These are phyloP conservation scores for Vachellia pachyceras DNA, from an alignment of 306 rosid genomes.

Conservation along the genomic window DNA sequence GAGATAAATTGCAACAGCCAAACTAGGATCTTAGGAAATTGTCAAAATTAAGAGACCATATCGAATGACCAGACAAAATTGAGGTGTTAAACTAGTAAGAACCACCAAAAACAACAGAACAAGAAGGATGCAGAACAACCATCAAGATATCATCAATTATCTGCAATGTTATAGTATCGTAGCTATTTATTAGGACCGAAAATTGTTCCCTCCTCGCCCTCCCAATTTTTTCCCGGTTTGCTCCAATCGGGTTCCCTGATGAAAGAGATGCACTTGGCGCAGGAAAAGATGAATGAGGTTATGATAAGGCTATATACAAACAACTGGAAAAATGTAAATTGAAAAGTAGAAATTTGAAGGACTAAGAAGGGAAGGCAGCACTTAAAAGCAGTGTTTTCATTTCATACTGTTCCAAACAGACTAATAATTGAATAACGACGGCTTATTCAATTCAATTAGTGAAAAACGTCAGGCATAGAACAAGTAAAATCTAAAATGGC, in stretches of 20 bases:
- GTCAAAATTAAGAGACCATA: too few relatives aligned
- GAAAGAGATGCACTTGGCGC: not conserved
- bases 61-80: not conserved
- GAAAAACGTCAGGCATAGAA: not conserved
- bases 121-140: not conserved
- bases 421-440: not conserved
- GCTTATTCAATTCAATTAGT: not conserved
- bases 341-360: not conserved
- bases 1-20: not conserved
- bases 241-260: not conserved
- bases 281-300: not conserved
- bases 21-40: too few relatives aligned
- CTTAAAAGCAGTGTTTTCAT: not conserved
- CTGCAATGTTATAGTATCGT: not conserved
- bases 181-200: not conserved
- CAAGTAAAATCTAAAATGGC: not conserved
- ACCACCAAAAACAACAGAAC: conserved; percentile 12
- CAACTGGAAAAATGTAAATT: not conserved
- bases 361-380: not conserved
- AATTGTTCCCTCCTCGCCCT: too few relatives aligned
- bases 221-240: too few relatives aligned
- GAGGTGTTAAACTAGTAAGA: not conserved
- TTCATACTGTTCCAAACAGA: not conserved
- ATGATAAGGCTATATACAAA: not conserved
- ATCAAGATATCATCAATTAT: conserved; percentile 3